These are phyloP conservation scores for Cytidiella melzeri DNA, from an alignment of 768 basidiomycete genomes.

Conservation along the genomic window DNA sequence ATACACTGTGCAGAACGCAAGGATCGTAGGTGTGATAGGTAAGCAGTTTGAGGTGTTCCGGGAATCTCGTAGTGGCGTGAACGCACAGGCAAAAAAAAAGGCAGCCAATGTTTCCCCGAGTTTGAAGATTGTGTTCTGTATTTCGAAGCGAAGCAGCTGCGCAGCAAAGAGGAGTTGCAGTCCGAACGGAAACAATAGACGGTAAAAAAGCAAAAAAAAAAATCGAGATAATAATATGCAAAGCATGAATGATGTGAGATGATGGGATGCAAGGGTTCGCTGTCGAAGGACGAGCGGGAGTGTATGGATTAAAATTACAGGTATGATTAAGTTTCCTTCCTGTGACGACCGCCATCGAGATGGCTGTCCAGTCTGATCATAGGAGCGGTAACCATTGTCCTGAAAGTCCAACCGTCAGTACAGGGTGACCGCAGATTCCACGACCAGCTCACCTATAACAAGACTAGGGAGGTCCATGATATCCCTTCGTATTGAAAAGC, in stretches of 20 bases:
- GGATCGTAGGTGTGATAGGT: too few relatives aligned
- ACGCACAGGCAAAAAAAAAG: too few relatives aligned
- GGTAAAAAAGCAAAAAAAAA: background rate
- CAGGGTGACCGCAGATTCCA: background rate
- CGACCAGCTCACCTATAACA: conserved; percentile 61
- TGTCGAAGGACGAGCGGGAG: background rate
- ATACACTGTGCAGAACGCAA: too few relatives aligned
- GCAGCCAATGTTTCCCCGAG: too few relatives aligned
- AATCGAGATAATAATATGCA: conserved; percentile 1
- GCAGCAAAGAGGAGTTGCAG: too few relatives aligned
- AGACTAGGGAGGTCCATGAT: conserved; percentile 86
- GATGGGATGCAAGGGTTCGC: background rate
- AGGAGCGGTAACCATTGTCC: conserved; percentile 87
- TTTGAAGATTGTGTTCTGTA: too few relatives aligned
- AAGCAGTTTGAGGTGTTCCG: too few relatives aligned
- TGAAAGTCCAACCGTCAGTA: conserved; percentile 23
- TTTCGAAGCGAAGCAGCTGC: too few relatives aligned
- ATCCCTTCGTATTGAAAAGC: conserved; percentile 92
- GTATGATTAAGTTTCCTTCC: conserved; percentile 1
- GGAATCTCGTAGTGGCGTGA: too few relatives aligned
- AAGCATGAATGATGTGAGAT: conserved; percentile 3
- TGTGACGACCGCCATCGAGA: background rate
- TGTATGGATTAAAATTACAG: conserved; percentile 5
- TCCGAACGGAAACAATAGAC: background rate
- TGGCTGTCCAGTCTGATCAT: conserved; percentile 30